Evolutionary conservation across 345 rosid species (phyloP).

Genomic region (Lenwebbia sp.): DNA sequence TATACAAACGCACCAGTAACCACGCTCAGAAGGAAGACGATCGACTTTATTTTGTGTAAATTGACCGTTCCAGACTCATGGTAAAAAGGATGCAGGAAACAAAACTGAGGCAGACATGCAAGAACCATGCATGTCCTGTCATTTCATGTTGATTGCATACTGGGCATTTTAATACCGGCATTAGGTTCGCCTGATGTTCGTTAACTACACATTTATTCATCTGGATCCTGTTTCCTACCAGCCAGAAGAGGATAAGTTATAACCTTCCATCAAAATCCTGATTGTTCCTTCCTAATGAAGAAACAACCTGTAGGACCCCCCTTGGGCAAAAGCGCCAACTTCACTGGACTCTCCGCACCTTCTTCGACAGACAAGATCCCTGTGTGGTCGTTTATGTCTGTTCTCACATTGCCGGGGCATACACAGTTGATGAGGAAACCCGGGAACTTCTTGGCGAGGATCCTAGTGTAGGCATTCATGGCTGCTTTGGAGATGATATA

Average conservation of each 20-base stretch:
- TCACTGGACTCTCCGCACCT: slow-evolving; percentile 32
- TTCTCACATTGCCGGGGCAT: slow-evolving; percentile 41
- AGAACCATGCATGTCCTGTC: background rate
- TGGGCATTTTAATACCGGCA: background rate
- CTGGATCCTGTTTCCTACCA: background rate
- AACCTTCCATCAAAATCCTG: slow-evolving; percentile 7
- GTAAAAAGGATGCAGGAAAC: background rate
- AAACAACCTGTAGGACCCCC: slow-evolving; percentile 35
- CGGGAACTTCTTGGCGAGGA: slow-evolving; percentile 25
- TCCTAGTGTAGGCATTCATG: slow-evolving; percentile 32
- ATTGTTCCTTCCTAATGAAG: slow-evolving; percentile 16
- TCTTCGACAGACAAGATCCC: slow-evolving; percentile 24
- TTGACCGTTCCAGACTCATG: background rate
- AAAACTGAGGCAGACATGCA: background rate
- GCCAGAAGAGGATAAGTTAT: background rate
- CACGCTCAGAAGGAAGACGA: too few relatives aligned
- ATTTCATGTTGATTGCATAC: background rate
- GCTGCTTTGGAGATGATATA: slow-evolving; percentile 31
- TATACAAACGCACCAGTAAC: too few relatives aligned
- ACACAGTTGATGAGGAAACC: slow-evolving; percentile 27
- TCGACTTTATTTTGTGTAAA: too few relatives aligned
- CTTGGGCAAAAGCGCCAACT: slow-evolving; percentile 21
- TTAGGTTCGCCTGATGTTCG: background rate
- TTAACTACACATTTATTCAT: background rate
- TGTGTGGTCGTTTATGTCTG: slow-evolving; percentile 20